Evolutionary conservation across 1,284 basidiomycete genomes (phyloP), one percentile per base, ranked within the genome.

Genomic region (Ceratobasidium sp.): DNA sequence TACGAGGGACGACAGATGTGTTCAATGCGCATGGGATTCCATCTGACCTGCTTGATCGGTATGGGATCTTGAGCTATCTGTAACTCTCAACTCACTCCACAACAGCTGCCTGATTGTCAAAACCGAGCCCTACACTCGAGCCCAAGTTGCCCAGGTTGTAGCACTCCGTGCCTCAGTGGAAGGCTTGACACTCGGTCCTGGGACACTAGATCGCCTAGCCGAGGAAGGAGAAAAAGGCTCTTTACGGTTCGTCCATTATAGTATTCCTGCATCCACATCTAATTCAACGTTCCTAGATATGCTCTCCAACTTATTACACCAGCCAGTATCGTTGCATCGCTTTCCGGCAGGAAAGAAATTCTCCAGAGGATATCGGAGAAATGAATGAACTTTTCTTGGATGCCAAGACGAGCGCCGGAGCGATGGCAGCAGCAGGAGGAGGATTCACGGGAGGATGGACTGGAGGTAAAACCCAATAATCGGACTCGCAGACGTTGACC

Each of bases 381-480:
- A 92, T 95, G 88, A 90, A 90, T 71, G 92, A 94, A 77, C 83
- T 99, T 25, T 99, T 99, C 84, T 82, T 98, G 74, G 96, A 98
- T 78, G 94, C 96, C 6, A 96, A 95, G 77, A 88, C 89, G 0
- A 88, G 86, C 71, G 89, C 90, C 10, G 78, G 79, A 34, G 82
- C 85, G 73, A 88, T 91, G 70, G 75, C 76, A 25, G 71, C 73
- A 17, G 82, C 81, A 50, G 84, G 82, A 29, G 68, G 64, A 32
- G 69, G 69, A 22, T 67, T 54, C 35, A 32, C 50, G 13, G 64
- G 64, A 13, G 64, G 64, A 17, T 35, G 38, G 13, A 54, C 64
- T 22, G 27, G 8, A 34, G 31, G 38, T n/a, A 8, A 27, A 12
- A 35, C 17, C 10, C 38, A 47, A 47, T 47, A 7, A 47, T 7